Evolutionary conservation across 192 early-diverging fungal species (phyloP).

Genomic region (Funneliformis mosseae): DNA sequence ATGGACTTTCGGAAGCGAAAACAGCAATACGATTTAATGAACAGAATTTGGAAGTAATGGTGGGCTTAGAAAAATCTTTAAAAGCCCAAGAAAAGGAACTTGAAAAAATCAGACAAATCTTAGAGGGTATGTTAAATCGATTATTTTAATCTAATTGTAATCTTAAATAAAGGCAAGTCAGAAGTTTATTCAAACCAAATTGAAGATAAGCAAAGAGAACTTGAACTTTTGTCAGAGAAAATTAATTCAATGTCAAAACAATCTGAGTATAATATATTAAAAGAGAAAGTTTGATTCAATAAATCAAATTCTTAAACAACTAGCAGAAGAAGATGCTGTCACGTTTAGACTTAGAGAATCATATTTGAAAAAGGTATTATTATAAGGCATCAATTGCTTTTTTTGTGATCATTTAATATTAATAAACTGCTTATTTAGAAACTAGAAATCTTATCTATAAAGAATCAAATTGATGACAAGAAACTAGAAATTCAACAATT

Average conservation of each 20-base stretch:
- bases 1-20: constrained; percentile 60
- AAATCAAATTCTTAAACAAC: constrained; percentile 55
- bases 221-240: constrained; percentile 74
- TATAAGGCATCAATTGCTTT: constrained; percentile 30
- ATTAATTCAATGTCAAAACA: constrained; percentile 76
- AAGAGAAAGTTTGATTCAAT: constrained; percentile 60
- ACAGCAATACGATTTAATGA: constrained; percentile 73
- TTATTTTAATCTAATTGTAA: not conserved
- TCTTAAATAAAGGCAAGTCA: constrained; percentile 69
- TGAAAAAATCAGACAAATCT: constrained; percentile 75
- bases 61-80: constrained; percentile 63
- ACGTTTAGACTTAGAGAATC: constrained; percentile 52
- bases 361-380: constrained; percentile 41
- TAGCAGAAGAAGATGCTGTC: constrained; percentile 55
- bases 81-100: constrained; percentile 68
- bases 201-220: constrained; percentile 79
- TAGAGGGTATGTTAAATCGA: constrained; percentile 47
- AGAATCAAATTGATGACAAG: not conserved
- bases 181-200: constrained; percentile 79
- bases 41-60: constrained; percentile 63
- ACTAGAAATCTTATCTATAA: constrained; percentile 39
- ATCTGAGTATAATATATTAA: constrained; percentile 80
- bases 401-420: constrained; percentile 38
- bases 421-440: constrained; percentile 42
- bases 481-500: constrained; percentile 17